Percentiles rank a stretch among this genome's conserved stretches.
phyloP scores from a whole-genome alignment of 768 basidiomycete genomes.

The Russula earlei region DNA sequence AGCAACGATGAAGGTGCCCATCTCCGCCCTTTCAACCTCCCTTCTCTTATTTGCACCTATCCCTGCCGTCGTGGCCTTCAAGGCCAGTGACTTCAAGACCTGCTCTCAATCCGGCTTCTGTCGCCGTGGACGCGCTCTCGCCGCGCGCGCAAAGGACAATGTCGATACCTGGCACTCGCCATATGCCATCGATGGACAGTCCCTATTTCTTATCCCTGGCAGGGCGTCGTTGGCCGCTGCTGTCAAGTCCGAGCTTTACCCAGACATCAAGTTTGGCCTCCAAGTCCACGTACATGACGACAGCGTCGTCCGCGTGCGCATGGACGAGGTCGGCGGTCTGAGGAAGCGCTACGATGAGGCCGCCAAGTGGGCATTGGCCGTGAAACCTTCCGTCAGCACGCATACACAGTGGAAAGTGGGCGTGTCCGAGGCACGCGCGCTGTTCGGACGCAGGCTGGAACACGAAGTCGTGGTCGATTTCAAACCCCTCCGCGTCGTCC shows the following conservation, averaged over 20 bases:
- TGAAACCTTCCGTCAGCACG: slow-evolving; percentile 56
- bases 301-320: slow-evolving; percentile 82
- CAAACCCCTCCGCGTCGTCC: slow-evolving; percentile 64
- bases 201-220: slow-evolving; percentile 42
- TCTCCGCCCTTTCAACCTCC: slow-evolving; percentile 1
- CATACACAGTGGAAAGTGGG: slow-evolving; percentile 56
- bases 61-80: slow-evolving; percentile 45
- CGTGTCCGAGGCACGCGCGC: slow-evolving; percentile 52
- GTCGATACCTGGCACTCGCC: slow-evolving; percentile 69
- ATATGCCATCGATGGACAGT: slow-evolving; percentile 60
- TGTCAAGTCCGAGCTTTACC: slow-evolving; percentile 78
- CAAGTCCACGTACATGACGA: slow-evolving; percentile 79
- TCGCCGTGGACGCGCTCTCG: slow-evolving; percentile 78
- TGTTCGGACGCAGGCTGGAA: slow-evolving; percentile 55
- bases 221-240: slow-evolving; percentile 60
- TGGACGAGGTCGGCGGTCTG: slow-evolving; percentile 79
- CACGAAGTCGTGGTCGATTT: slow-evolving; percentile 63
- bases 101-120: slow-evolving; percentile 95
- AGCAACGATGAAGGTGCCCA: slow-evolving; percentile 17
- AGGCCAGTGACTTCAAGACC: slow-evolving; percentile 85
- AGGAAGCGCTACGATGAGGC: slow-evolving; percentile 88
- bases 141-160: slow-evolving; percentile 56
- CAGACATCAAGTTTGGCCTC: slow-evolving; percentile 71
- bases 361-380: slow-evolving; percentile 76
- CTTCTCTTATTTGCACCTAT: slow-evolving; percentile 28